Conservation (phyloP, 1,284 basidiomycete genomes). For the Anthracocystis setariae region DNA sequence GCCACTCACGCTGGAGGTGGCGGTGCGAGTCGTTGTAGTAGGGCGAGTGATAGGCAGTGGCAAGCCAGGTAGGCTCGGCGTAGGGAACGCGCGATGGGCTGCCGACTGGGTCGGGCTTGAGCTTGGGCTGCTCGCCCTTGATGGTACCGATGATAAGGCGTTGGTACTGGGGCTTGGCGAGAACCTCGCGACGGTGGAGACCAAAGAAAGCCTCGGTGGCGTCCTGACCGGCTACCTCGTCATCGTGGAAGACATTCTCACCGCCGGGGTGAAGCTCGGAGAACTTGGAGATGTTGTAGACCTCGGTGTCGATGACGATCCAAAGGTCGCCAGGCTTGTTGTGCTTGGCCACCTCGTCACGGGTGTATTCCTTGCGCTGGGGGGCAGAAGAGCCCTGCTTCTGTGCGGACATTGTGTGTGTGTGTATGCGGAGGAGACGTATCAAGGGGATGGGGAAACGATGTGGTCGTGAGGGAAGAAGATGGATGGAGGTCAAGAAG, state of each 20-base stretch:
- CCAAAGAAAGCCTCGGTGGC: slow-evolving; percentile 67
- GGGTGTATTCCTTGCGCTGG: slow-evolving; percentile 72
- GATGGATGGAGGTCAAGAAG: neutral
- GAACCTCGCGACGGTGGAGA: slow-evolving; percentile 65
- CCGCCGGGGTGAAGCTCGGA: slow-evolving; percentile 66
- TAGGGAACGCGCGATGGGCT: slow-evolving; percentile 65
- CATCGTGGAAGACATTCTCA: slow-evolving; percentile 62
- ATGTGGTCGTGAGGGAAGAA: slow-evolving; percentile 8
- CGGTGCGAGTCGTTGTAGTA: slow-evolving; percentile 69
- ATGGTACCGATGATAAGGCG: slow-evolving; percentile 63
- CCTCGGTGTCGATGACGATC: slow-evolving; percentile 74
- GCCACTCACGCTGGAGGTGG: slow-evolving; percentile 67
- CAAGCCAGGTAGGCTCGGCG: slow-evolving; percentile 64
- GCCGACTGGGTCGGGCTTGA: slow-evolving; percentile 59
- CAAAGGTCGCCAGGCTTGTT: slow-evolving; percentile 88
- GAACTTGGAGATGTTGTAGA: slow-evolving; percentile 67
- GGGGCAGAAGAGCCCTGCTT: slow-evolving; percentile 42
- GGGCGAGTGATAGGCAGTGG: slow-evolving; percentile 62
- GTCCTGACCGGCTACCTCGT: slow-evolving; percentile 66
- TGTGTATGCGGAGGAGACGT: slow-evolving; percentile 5
- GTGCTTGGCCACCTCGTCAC: slow-evolving; percentile 86
- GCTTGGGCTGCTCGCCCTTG: slow-evolving; percentile 61
- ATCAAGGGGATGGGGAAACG: slow-evolving; percentile 1
- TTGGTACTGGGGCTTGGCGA: slow-evolving; percentile 58
- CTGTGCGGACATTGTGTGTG: slow-evolving; percentile 43